Evolutionary conservation across 2,329 filamentous ascomycete genomes (phyloP).

Genomic region (Claviceps lovelessii): DNA sequence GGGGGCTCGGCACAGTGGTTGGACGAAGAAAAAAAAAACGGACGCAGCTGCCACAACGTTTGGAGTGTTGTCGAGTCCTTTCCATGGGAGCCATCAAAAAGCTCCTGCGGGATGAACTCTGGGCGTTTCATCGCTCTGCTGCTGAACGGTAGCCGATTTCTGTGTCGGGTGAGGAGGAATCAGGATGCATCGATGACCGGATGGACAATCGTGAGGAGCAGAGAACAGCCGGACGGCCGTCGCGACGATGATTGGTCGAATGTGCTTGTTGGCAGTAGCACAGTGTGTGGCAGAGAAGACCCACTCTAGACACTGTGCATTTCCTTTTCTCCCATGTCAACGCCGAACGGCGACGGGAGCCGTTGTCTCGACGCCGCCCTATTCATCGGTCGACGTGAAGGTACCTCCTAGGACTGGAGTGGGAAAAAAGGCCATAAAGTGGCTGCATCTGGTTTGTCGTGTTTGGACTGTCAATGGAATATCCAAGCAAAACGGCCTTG

Average conservation of each 20-base stretch:
- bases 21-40: background rate
- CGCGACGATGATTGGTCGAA: background rate
- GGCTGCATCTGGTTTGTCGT: too few species aligned
- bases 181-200: too few species aligned
- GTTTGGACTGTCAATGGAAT: too few species aligned
- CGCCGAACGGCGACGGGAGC: too few species aligned
- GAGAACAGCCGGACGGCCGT: background rate
- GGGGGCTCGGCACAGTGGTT: background rate
- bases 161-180: too few species aligned
- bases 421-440: too few species aligned
- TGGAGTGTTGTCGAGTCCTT: background rate
- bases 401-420: too few species aligned
- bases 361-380: too few species aligned
- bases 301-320: background rate
- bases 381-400: background rate
- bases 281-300: background rate
- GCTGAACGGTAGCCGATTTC: too few species aligned
- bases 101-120: background rate
- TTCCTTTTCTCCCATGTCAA: too few species aligned
- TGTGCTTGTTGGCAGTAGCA: background rate
- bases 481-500: too few species aligned
- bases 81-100: background rate
- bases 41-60: conserved; percentile 8
- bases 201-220: background rate
- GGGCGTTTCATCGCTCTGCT: background rate